Percentiles rank a stretch among this genome's conserved stretches.
These are phyloP conservation scores for Magnusiomyces sp. DNA, from an alignment of 1,139 yeast species.

Conservation along the genomic window DNA sequence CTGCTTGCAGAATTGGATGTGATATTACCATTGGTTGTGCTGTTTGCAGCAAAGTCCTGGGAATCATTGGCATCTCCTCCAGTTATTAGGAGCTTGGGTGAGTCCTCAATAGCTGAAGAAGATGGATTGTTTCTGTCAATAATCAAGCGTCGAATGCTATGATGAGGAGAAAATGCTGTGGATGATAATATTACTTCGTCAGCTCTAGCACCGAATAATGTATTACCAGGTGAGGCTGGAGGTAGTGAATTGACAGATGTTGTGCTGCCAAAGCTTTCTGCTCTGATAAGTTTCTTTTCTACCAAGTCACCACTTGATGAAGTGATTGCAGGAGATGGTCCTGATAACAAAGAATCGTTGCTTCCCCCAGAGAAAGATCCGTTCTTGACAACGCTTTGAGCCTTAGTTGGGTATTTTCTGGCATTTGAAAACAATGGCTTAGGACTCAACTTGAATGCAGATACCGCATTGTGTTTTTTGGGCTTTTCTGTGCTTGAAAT, in stretches of 20 bases:
- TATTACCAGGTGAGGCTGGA: constrained; percentile 1
- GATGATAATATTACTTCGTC: constrained; percentile 63
- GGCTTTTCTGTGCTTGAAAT: constrained; percentile 35
- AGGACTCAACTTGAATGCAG: constrained; percentile 58
- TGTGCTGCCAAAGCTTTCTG: not conserved
- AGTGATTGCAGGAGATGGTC: constrained; percentile 1
- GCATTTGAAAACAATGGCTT: constrained; percentile 32
- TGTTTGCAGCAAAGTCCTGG: not conserved
- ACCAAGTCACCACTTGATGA: constrained; percentile 15
- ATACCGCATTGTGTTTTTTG: constrained; percentile 49
- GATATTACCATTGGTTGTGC: constrained; percentile 16
- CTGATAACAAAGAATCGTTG: not conserved
- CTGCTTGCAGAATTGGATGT: constrained; percentile 15
- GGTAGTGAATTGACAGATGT: not conserved
- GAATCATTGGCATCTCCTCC: not conserved
- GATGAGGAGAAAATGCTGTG: constrained; percentile 63
- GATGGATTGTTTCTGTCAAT: constrained; percentile 46
- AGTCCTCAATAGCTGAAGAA: constrained; percentile 19
- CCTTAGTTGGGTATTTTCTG: constrained; percentile 11
- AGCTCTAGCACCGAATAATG: constrained; percentile 36
- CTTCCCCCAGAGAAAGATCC: not conserved
- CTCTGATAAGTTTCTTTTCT: not conserved
- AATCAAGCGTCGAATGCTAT: constrained; percentile 48
- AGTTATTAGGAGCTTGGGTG: not conserved
- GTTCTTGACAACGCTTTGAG: constrained; percentile 5